Percentiles rank a stretch among this genome's conserved stretches.
Conservation (phyloP, 2,329 filamentous ascomycete genomes). For the Hypoxylon sp. region DNA sequence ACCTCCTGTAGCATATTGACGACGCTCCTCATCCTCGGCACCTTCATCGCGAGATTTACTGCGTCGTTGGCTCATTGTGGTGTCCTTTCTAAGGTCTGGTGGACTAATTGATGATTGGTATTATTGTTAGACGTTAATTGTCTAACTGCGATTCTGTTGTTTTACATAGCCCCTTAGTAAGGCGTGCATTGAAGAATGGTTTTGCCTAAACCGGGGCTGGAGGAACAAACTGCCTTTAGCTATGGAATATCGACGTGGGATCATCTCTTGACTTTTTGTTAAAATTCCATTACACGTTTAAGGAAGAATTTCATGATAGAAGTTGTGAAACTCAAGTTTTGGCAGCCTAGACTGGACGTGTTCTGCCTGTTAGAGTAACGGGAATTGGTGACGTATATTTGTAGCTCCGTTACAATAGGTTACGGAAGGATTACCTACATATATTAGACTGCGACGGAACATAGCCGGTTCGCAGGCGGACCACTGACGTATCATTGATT, state of each 20-base stretch:
- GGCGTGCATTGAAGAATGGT: constrained; percentile 1
- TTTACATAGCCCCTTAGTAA: background rate
- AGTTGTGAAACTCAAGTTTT: constrained; percentile 1
- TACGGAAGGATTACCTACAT: background rate
- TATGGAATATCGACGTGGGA: background rate
- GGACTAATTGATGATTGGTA: background rate
- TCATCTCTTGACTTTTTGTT: background rate
- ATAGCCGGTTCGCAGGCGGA: background rate
- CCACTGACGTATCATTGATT: background rate
- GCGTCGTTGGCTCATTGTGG: constrained; percentile 56
- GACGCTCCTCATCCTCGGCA: constrained; percentile 66
- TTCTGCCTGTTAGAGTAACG: constrained; percentile 23
- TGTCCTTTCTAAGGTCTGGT: background rate
- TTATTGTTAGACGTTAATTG: background rate
- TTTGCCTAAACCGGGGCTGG: background rate
- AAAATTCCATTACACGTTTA: background rate
- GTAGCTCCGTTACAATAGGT: background rate
- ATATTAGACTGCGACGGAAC: background rate
- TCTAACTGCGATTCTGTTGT: background rate
- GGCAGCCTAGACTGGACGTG: constrained; percentile 16
- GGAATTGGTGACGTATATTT: constrained; percentile 7
- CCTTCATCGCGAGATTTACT: constrained; percentile 56
- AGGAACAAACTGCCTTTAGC: background rate
- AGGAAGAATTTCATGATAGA: background rate
- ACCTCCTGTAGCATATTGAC: constrained; percentile 63